Percentiles rank a stretch among this genome's conserved stretches.
Conservation (phyloP, 2,329 filamentous ascomycete genomes). For the Alternaria atra region DNA sequence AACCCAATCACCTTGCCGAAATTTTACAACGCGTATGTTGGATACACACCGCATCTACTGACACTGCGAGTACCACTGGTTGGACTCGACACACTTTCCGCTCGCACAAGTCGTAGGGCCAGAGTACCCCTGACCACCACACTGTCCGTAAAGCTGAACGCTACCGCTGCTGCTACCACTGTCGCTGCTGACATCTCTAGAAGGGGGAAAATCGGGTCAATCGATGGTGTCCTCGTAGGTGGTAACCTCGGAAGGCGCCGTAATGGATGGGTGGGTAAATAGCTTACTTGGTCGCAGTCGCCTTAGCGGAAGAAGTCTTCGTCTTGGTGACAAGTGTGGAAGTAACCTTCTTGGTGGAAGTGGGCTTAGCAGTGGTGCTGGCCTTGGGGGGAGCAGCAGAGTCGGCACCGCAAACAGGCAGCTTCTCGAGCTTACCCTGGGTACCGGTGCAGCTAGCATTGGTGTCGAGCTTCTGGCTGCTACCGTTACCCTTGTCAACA, state of each 20-base stretch:
- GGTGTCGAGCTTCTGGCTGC: slow-evolving; percentile 24
- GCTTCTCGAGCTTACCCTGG: slow-evolving; percentile 27
- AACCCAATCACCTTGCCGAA: neutral
- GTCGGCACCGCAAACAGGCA: slow-evolving; percentile 25
- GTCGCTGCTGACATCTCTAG: neutral
- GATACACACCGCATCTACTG: neutral
- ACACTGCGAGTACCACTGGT: slow-evolving; percentile 57
- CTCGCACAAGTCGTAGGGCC: slow-evolving; percentile 50
- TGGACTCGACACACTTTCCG: slow-evolving; percentile 50
- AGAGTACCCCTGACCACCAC: slow-evolving; percentile 53
- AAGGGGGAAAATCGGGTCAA: neutral
- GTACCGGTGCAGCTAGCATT: slow-evolving; percentile 22
- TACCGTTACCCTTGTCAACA: slow-evolving; percentile 30
- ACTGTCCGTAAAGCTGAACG: slow-evolving; percentile 44
- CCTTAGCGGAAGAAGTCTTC: slow-evolving; percentile 1
- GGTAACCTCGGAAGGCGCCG: too few relatives aligned
- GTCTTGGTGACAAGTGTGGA: slow-evolving; percentile 7
- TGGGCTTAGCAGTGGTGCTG: neutral
- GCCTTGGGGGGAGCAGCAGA: neutral
- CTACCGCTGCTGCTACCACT: slow-evolving; percentile 10
- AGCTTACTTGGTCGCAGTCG: slow-evolving; percentile 6
- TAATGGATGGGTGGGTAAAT: neutral
- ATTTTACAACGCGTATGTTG: neutral
- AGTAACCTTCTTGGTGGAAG: neutral
- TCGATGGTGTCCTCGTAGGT: neutral